phyloP scores from a whole-genome alignment of 345 rosid species.

The Microthlaspi erraticum region DNA sequence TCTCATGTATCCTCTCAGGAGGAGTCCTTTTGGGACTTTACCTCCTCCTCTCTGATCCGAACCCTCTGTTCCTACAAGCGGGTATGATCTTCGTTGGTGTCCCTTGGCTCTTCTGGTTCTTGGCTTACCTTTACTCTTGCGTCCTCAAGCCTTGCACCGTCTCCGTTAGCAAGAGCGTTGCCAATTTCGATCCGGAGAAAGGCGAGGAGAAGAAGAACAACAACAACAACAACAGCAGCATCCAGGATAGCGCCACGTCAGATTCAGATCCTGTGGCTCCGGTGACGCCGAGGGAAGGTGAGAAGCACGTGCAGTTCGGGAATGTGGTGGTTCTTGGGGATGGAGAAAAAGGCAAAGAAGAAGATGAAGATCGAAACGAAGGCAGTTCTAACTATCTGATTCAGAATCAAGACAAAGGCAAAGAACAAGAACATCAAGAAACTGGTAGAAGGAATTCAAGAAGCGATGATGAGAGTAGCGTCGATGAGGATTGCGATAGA shows the following conservation, averaged over 20 bases:
- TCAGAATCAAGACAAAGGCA: slow-evolving; percentile 8
- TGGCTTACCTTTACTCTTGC: slow-evolving; percentile 57
- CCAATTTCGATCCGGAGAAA: slow-evolving; percentile 37
- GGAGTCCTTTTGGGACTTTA: slow-evolving; percentile 60
- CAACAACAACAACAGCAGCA: not conserved
- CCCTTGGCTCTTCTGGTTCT: slow-evolving; percentile 79
- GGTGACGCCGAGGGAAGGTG: slow-evolving; percentile 36
- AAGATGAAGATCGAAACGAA: slow-evolving; percentile 12
- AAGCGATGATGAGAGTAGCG: slow-evolving; percentile 35
- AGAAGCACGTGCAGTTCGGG: slow-evolving; percentile 59
- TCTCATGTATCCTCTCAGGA: slow-evolving; percentile 55
- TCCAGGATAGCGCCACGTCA: slow-evolving; percentile 19
- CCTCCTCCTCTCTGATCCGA: slow-evolving; percentile 47
- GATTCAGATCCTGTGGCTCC: slow-evolving; percentile 18
- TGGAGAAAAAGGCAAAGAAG: slow-evolving; percentile 3
- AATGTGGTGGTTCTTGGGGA: slow-evolving; percentile 49
- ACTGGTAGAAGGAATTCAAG: slow-evolving; percentile 26
- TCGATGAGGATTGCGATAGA: slow-evolving; percentile 35
- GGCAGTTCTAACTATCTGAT: slow-evolving; percentile 30
- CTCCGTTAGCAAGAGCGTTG: slow-evolving; percentile 17
- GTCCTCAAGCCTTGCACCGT: slow-evolving; percentile 44
- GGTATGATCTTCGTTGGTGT: slow-evolving; percentile 62
- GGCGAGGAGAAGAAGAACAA: slow-evolving; percentile 10
- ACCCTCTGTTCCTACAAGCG: slow-evolving; percentile 50
- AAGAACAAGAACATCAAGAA: slow-evolving; percentile 20